Base-by-base conservation (phyloP, 108 stramenopile species). In the Aurantiochytrium sp. region DNA sequence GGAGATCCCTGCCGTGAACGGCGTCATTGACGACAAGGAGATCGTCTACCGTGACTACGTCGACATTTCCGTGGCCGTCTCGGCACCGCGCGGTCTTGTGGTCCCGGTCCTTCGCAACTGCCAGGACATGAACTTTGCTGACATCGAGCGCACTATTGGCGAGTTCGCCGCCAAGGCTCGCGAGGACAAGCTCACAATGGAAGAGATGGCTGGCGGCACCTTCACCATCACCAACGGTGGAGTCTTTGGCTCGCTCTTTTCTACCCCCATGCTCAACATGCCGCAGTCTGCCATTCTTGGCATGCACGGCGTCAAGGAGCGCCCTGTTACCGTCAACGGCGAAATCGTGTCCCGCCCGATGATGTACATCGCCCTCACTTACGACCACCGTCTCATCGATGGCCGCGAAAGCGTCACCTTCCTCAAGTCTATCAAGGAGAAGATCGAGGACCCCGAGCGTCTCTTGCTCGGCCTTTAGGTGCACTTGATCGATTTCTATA, bases 201-300 rank as follows among this genome's bases (percentile, higher is more conserved):
- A 99, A 91, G 99, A 99, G 90, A 99, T 99, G 99, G 94, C 98
- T 12, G 99, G 99, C 44, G 99, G 99, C 19, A 98, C 98, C 55
- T 99, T 99, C 93, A 99, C 99, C 89, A 99, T 99, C 91, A 96
- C 96, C 58, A 99, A 99, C 91, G 99, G 99, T n/a, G 99, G 99
- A 60, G 99, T 99, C 8, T 99, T 99, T 89, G 99, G 99, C 57
- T 96, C 96, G 6, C 93, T 99, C 28, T 98, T 99, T 96, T 98
- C 98, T 49, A 99, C 99, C 10, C 99, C 99, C 69, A 99, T 99
- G 92, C 97, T 99, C 95, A 99, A 99, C 95, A 97, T 97, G 57
- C 99, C 99, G 4, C 99, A 99, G 90, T 95, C 95, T 43, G 99
- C 99, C n/a, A 98, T 99, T 91, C 95, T 99, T 89, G 99, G 99